A percentile compares a stretch with the other conserved stretches of the same genome.
Evolutionary conservation across 306 rosid genomes (phyloP).

Genomic region (Abrus precatorius): DNA sequence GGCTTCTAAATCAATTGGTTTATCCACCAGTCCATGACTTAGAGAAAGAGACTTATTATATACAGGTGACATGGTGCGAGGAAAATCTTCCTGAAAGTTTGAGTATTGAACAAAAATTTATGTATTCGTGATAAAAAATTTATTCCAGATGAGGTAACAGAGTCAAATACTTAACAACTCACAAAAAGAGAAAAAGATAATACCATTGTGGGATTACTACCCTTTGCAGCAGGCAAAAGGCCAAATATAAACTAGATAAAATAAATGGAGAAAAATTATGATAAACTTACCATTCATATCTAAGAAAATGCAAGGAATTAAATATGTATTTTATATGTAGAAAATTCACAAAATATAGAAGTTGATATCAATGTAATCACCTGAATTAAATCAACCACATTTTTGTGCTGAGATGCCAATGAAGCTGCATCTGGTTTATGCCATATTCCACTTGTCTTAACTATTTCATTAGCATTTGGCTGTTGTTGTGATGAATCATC

Average conservation of each 20-base stretch:
- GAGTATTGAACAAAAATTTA: conserved; percentile 40
- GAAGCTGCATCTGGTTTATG: conserved; percentile 52
- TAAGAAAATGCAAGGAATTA: background rate
- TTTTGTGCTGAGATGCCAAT: conserved; percentile 52
- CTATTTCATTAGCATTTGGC: conserved; percentile 59
- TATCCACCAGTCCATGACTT: conserved; percentile 50
- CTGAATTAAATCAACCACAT: conserved; percentile 65
- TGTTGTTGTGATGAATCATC: conserved; percentile 70
- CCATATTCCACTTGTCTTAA: conserved; percentile 49
- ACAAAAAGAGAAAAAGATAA: background rate
- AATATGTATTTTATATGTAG: conserved; percentile 4
- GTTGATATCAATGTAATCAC: conserved; percentile 50
- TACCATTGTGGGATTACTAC: background rate
- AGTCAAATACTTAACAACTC: background rate
- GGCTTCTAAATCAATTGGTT: conserved; percentile 48
- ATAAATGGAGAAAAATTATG: conserved; percentile 25
- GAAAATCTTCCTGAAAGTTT: conserved; percentile 65
- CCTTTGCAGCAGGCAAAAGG: conserved; percentile 30
- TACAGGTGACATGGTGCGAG: conserved; percentile 57
- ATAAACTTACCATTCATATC: background rate
- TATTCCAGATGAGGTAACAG: background rate
- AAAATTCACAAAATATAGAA: conserved; percentile 32
- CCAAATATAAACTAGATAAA: conserved; percentile 18
- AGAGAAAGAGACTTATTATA: conserved; percentile 48
- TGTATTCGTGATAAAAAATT: background rate